Evolutionary conservation across 345 rosid species (phyloP).

Genomic region (Abelmoschus esculentus): DNA sequence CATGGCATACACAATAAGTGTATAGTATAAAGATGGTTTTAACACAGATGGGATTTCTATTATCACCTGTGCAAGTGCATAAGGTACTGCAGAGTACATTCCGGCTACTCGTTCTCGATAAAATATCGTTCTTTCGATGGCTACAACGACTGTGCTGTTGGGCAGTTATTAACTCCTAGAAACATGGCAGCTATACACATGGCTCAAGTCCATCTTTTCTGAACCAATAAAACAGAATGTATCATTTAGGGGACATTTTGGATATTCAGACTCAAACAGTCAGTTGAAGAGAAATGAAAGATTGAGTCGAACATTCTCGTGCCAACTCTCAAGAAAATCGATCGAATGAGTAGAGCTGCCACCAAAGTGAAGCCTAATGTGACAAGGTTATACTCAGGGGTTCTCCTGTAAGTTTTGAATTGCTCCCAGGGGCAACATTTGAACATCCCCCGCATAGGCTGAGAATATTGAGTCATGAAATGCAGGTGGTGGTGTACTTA

Average conservation of each 20-base stretch:
- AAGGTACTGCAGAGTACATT: constrained; percentile 67
- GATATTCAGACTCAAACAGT: neutral
- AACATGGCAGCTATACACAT: constrained; percentile 58
- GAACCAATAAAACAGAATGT: neutral
- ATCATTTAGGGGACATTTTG: neutral
- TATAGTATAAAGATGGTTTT: no score
- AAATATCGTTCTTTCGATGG: constrained; percentile 58
- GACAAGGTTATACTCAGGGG: constrained; percentile 59
- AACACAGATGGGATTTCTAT: no score
- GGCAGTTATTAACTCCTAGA: constrained; percentile 55
- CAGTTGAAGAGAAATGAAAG: neutral
- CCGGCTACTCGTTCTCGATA: constrained; percentile 67
- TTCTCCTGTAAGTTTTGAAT: constrained; percentile 67
- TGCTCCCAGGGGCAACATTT: constrained; percentile 64
- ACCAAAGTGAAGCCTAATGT: constrained; percentile 42
- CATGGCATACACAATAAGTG: no score
- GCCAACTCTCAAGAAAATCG: constrained; percentile 53
- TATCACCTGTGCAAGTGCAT: constrained; percentile 54
- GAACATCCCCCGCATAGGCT: constrained; percentile 46
- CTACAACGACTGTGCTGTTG: constrained; percentile 60
- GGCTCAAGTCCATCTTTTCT: constrained; percentile 44
- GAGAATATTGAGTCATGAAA: constrained; percentile 40
- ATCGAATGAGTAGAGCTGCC: constrained; percentile 47
- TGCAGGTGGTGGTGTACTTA: constrained; percentile 44
- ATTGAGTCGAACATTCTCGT: constrained; percentile 33